phyloP scores from a whole-genome alignment of 192 early-diverging fungal genomes.

The Pilobolus umbonatus region DNA sequence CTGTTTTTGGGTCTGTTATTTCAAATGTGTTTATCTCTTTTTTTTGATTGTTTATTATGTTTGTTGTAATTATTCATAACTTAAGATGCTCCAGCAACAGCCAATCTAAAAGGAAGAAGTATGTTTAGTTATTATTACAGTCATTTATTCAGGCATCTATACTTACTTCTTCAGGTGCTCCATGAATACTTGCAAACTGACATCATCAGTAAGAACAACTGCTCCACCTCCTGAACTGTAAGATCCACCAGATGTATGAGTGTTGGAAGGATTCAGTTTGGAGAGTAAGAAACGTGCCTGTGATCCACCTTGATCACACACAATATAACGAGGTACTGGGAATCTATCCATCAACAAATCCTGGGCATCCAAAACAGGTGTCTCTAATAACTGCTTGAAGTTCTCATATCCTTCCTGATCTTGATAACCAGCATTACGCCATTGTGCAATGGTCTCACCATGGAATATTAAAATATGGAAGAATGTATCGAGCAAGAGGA shows the following conservation, averaged over 20 bases:
- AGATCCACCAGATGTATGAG: constrained; percentile 74
- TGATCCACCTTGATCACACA: constrained; percentile 92
- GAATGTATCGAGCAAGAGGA: constrained; percentile 94
- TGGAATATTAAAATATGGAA: constrained; percentile 99
- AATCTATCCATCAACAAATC: constrained; percentile 91
- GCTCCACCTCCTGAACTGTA: constrained; percentile 69
- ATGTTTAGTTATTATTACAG: background rate
- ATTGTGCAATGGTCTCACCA: constrained; percentile 93
- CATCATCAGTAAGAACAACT: constrained; percentile 98
- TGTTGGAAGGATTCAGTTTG: constrained; percentile 97
- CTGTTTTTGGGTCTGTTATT: too few species aligned
- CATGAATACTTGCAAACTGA: constrained; percentile 97
- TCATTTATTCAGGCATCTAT: background rate
- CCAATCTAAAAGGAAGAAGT: constrained; percentile 8
- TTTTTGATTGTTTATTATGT: too few species aligned
- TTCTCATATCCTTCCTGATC: constrained; percentile 92
- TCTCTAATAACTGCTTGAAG: constrained; percentile 89
- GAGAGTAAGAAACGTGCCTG: constrained; percentile 97
- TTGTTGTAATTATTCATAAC: too few species aligned
- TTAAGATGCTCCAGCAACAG: constrained; percentile 23
- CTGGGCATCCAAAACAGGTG: constrained; percentile 87
- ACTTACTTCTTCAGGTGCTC: constrained; percentile 83
- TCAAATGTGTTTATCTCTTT: too few species aligned
- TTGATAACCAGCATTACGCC: constrained; percentile 95
- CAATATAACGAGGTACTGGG: constrained; percentile 97